Evolutionary conservation across 257 asterid genomes (phyloP).

Genomic region (Solanum peruvianum): DNA sequence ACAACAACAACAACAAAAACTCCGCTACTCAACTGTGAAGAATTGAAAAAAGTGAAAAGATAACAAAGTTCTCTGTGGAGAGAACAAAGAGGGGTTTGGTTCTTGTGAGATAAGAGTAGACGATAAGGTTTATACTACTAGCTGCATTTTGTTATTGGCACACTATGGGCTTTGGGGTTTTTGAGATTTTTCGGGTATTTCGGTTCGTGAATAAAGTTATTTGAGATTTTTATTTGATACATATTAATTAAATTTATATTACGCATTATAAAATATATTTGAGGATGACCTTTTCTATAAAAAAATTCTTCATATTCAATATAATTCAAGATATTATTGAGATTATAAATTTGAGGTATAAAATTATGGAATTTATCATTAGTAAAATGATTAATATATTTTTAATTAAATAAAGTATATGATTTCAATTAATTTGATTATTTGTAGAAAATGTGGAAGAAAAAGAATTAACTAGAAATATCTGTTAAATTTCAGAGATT

Average conservation of each 20-base stretch:
- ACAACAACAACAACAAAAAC: not conserved
- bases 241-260: no score
- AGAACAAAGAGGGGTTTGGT: not conserved
- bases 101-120: not conserved
- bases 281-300: rapidly evolving
- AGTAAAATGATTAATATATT: no score
- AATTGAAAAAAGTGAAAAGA: not conserved
- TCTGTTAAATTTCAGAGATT: not conserved
- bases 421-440: no score
- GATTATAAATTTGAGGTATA: not conserved
- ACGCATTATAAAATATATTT: rapidly evolving
- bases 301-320: no score
- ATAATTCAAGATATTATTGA: no score
- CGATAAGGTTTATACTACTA: not conserved
- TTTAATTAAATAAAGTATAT: not conserved
- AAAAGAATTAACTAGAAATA: no score
- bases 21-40: not conserved
- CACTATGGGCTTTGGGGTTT: not conserved
- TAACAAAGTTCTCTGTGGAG: not conserved
- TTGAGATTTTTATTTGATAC: no score
- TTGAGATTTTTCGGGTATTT: not conserved
- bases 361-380: not conserved
- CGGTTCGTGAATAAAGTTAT: no score
- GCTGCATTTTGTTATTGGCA: not conserved
- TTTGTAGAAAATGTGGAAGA: not conserved